Evolutionary conservation across 176 grass and related monocot genomes (phyloP).

Genomic region (Secale cereale): DNA sequence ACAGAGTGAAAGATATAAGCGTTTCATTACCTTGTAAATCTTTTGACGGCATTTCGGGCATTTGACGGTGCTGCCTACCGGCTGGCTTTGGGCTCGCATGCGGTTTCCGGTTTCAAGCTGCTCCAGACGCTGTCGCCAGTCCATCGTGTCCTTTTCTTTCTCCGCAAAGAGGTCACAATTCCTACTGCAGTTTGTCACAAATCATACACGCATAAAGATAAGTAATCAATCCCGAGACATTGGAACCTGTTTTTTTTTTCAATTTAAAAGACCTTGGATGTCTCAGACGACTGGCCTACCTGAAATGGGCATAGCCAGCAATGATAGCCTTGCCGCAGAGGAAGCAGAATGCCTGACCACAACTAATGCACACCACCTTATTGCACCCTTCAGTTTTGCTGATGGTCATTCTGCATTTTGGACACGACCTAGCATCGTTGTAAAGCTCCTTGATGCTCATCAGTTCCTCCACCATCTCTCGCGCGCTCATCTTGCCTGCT

Average conservation of each 20-base stretch:
- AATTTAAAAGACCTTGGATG: neutral
- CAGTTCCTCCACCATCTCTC: neutral
- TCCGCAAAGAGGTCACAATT: neutral
- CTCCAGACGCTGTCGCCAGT: neutral
- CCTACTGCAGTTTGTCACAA: neutral
- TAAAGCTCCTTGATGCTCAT: neutral
- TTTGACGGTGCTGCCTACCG: neutral
- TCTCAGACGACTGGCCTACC: neutral
- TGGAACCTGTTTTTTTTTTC: too few relatives aligned
- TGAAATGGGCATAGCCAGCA: constrained; percentile 41
- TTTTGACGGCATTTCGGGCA: constrained; percentile 27
- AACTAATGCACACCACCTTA: constrained; percentile 45
- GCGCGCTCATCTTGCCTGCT: neutral
- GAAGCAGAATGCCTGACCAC: constrained; percentile 55
- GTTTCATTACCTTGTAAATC: constrained; percentile 20
- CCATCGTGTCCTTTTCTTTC: neutral
- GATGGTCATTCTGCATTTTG: constrained; percentile 5
- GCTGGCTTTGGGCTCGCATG: neutral
- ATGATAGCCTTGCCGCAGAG: constrained; percentile 37
- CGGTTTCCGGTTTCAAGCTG: neutral
- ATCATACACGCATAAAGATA: neutral
- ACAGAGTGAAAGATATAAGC: neutral
- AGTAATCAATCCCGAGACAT: too few relatives aligned
- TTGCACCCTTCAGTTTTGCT: constrained; percentile 26
- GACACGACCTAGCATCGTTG: neutral